Conservation (phyloP, 73 alveolate species). For the Loxodes magnus region DNA sequence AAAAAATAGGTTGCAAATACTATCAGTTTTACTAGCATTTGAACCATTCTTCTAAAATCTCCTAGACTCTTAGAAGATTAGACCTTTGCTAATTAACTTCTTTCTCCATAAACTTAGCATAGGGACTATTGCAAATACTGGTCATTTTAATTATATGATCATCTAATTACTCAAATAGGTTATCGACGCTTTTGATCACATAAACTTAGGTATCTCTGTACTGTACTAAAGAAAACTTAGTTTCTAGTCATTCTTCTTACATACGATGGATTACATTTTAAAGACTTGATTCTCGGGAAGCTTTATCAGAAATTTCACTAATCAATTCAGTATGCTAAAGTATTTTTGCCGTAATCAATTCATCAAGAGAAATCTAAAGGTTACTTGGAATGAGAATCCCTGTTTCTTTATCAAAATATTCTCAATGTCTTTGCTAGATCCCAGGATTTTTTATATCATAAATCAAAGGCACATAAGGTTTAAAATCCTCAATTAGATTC, state of each 20-base stretch:
- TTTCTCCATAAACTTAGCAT: constrained; percentile 60
- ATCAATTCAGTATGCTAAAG: constrained; percentile 60
- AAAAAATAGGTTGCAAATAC: constrained; percentile 75
- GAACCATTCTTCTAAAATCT: constrained; percentile 83
- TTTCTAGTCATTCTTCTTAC: constrained; percentile 69
- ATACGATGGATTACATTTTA: constrained; percentile 61
- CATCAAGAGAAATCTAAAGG: constrained; percentile 21
- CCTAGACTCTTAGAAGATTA: constrained; percentile 60
- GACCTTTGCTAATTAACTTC: constrained; percentile 65
- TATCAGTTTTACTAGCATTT: constrained; percentile 74
- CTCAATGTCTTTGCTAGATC: constrained; percentile 63
- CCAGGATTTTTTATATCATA: constrained; percentile 52
- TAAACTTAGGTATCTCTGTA: constrained; percentile 57
- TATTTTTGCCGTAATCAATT: constrained; percentile 36
- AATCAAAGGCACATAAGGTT: constrained; percentile 63
- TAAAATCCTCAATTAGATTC: constrained; percentile 41
- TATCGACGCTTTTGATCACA: constrained; percentile 59
- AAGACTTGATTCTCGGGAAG: constrained; percentile 65
- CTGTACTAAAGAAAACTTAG: constrained; percentile 48
- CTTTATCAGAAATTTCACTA: constrained; percentile 64
- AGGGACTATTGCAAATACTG: constrained; percentile 66
- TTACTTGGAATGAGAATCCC: constrained; percentile 22
- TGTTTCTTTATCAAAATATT: constrained; percentile 26
- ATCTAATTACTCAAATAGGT: constrained; percentile 67
- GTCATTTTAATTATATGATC: constrained; percentile 64